Evolutionary conservation across 1,284 basidiomycete species (phyloP), one percentile per base, ranked within the genome.

Genomic region (Melanopsichium pennsylvanicum): DNA sequence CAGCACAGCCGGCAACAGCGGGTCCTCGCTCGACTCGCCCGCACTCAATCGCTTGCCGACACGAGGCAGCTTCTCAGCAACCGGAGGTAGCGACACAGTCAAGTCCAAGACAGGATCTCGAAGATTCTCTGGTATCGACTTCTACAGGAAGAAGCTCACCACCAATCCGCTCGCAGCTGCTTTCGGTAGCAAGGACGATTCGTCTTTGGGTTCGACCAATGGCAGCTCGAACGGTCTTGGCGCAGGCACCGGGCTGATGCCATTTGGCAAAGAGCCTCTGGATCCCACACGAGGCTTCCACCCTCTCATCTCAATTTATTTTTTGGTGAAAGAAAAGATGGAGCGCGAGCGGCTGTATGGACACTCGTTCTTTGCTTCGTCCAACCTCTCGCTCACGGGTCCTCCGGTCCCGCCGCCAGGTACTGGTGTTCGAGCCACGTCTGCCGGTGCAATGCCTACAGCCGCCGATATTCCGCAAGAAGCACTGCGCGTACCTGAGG

Each of bases 221-320:
- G 52, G 63, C 18, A 60, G 25, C 49, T 36, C 52, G 25, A 70
- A 68, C 32, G 69, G 72, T 21, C 40, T 66, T 11, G 70, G 70
- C 2, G 45, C 62, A n/a, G 73, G 73, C 4, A 55, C 69, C 4
- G 59, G 59, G 10, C 44, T 69, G 23, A 35, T 55, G 45, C 52
- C 58, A 5, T 59, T 66, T 16, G 70, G 70, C 33, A 72, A 82
- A 68, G 84, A 85, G 48, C 81, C 82, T 2, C 74, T 85, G 11
- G 94, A 98, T 78, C 95, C 96, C 7, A 95, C 92, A 5, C 85
- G 88, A 47, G 94, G 93, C 3, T 98, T 92, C 83, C 93, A 97
- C 81, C 94, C 93, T 0, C 86, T 98, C 27, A 86, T 98, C 49
- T 94, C 93, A 21, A 96, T 98, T 83, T 98, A 98, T 81, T 97